Evolutionary conservation across 2,329 filamentous ascomycete species (phyloP).

Genomic region (Trichophyton rubrum): DNA sequence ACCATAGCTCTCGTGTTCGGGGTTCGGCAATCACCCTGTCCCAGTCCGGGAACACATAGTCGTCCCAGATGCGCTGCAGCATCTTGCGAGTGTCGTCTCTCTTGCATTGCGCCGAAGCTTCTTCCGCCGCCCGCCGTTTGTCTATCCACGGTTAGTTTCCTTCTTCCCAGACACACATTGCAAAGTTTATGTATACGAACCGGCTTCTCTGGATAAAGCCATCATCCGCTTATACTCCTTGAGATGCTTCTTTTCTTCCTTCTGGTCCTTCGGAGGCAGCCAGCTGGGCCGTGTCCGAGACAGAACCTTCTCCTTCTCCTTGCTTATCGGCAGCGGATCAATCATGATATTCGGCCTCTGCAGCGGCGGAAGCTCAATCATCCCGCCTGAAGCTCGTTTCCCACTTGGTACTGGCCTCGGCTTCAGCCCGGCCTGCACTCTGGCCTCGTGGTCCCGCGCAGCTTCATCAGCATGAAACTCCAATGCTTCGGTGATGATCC

Average conservation of each 20-base stretch:
- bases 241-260: conserved; percentile 80
- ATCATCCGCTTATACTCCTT: conserved; percentile 58
- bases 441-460: conserved; percentile 34
- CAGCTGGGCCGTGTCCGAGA: conserved; percentile 56
- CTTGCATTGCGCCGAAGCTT: conserved; percentile 37
- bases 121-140: conserved; percentile 37
- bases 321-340: conserved; percentile 53
- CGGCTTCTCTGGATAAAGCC: conserved; percentile 47
- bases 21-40: conserved; percentile 42
- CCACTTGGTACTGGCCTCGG: conserved; percentile 23
- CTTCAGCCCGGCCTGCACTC: conserved; percentile 34
- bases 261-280: conserved; percentile 60
- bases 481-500: conserved; percentile 46
- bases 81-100: conserved; percentile 42
- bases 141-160: conserved; percentile 24
- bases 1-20: conserved; percentile 50
- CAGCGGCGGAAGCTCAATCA: conserved; percentile 45
- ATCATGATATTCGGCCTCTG: conserved; percentile 53
- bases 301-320: conserved; percentile 53
- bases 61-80: conserved; percentile 49
- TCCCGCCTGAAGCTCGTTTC: conserved; percentile 25
- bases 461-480: conserved; percentile 45
- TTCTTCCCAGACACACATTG: background rate
- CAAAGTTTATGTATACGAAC: conserved; percentile 24
- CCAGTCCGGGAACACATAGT: conserved; percentile 49